phyloP scores from a whole-genome alignment of 2,329 filamentous ascomycete genomes.

The Cladosporium sp. region DNA sequence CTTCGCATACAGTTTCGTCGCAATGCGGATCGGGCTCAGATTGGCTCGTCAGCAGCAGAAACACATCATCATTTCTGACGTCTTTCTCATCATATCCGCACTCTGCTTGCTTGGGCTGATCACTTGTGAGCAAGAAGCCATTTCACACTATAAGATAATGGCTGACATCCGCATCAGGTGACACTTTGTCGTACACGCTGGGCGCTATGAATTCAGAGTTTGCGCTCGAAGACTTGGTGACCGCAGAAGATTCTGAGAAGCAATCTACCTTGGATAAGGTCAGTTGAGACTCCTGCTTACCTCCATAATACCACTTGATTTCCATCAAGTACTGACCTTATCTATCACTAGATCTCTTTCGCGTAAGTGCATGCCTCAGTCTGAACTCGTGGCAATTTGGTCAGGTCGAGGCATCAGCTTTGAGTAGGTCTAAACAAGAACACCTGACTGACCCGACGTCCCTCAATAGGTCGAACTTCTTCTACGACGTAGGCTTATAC shows the following conservation, averaged over 20 bases:
- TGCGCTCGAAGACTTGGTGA: not conserved
- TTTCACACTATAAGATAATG: too few species aligned
- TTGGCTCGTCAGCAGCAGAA: slow-evolving; percentile 10
- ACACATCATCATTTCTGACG: slow-evolving; percentile 1
- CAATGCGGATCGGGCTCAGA: not conserved
- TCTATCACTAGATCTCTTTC: not conserved
- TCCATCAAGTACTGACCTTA: not conserved
- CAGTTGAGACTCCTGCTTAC: not conserved
- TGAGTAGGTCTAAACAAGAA: not conserved
- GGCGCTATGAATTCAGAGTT: not conserved
- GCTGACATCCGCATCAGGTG: not conserved
- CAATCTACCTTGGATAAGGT: not conserved
- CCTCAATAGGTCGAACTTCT: slow-evolving; percentile 1
- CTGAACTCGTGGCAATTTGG: not conserved
- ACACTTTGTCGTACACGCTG: not conserved
- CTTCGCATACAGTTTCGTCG: slow-evolving; percentile 2
- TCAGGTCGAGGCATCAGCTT: not conserved
- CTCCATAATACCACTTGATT: not conserved
- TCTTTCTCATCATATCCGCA: not conserved
- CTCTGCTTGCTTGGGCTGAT: not conserved
- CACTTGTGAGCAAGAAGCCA: not conserved
- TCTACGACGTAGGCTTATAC: not conserved
- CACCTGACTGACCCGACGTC: not conserved
- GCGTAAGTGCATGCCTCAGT: not conserved
- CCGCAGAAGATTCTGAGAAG: not conserved